Conservation (phyloP, 305 asterid species). For the Fraxinus platypoda region DNA sequence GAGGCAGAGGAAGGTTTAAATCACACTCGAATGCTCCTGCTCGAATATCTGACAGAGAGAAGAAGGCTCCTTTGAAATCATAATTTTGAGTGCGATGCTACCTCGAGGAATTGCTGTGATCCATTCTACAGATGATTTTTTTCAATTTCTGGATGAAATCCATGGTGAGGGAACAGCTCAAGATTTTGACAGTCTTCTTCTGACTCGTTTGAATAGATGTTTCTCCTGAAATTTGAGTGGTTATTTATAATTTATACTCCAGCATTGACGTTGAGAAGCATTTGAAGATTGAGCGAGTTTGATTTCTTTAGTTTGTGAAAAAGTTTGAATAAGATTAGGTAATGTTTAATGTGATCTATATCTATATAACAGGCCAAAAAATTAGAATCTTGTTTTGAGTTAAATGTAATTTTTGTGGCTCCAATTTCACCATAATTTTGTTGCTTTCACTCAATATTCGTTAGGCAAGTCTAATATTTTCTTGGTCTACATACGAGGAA, state of each 20-base stretch:
- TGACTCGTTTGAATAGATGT: neutral
- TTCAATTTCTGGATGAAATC: neutral
- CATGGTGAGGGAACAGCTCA: constrained; percentile 9
- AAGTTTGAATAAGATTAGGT: neutral
- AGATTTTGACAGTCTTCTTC: neutral
- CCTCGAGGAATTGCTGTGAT: neutral
- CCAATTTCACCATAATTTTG: neutral
- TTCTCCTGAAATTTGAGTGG: neutral
- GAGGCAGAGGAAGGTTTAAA: constrained; percentile 85
- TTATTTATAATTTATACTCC: neutral
- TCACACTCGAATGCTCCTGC: constrained; percentile 79
- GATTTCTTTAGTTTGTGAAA: neutral
- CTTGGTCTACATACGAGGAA: neutral
- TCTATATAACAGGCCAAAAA: neutral
- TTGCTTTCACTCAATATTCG: neutral
- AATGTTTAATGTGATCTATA: neutral
- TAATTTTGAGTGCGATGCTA: constrained; percentile 23
- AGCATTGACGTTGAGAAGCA: neutral
- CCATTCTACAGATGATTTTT: neutral
- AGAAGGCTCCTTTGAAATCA: constrained; percentile 92
- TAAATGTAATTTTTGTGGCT: neutral
- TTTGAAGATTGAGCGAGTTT: neutral
- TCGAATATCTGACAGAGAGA: constrained; percentile 81
- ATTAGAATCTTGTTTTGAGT: neutral
- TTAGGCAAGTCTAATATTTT: neutral